Base-by-base conservation (phyloP, 139 green algal genomes). In the Desmodesmus armatus region DNA sequence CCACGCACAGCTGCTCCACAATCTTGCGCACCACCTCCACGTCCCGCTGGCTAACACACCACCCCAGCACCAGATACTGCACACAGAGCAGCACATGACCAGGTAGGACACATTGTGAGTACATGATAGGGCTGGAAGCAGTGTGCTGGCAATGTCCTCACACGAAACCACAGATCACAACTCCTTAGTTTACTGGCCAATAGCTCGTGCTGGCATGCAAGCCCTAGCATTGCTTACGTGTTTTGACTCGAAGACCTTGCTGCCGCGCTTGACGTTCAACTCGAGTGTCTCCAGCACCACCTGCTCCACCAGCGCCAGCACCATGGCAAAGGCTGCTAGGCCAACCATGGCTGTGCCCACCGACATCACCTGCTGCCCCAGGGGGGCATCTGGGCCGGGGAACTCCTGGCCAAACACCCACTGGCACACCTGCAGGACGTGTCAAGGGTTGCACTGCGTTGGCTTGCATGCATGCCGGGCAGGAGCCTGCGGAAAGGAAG, bases 291-390 rank as follows among this genome's bases (percentile, higher is more conserved):
- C 87, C 65, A 90, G 76, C 78, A 88, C 62, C 27, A 81, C 63
- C 65, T 88, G 85, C 73, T 95, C 91, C 2, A 94, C 92, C 15
- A 96, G 86, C 0, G 93, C 92, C 73, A 96, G 85, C 60, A 94
- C 88, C 29, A 96, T 80, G 0, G 93, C 93, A 86, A 96, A 96
- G 1, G 62, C 78, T 0, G 83, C 89, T 33, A 96, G 78, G 0
- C 93, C 93, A 3, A 91, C 39, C 2, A 87, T 37, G 3, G 89
- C 91, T 4, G 81, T 86, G 0, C 76, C 11, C 7, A 94, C 40
- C 2, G 73, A 74, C 82, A 94, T 93, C 33, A 82, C 31, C 53
- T 82, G n/a, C n/a, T n/a, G n/a, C 19, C 43, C 39, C 53, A 82
- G 25, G 4, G 39, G 5, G 33, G 47, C 51, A 35, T 27, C 31